Conservation (phyloP, 768 basidiomycete genomes). For the Amanita muscaria region DNA sequence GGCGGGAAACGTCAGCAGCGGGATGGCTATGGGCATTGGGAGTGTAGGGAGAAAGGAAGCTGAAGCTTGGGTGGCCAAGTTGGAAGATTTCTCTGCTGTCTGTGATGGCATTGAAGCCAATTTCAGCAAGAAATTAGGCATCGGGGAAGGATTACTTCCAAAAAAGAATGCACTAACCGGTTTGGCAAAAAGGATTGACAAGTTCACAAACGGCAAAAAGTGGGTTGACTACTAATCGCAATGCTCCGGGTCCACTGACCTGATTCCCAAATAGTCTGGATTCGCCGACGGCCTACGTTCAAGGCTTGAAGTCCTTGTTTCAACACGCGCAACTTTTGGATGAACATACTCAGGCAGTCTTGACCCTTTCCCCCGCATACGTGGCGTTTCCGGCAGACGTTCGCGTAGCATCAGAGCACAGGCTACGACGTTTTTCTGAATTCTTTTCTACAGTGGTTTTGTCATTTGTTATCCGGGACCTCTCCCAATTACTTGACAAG, state of each 20-base stretch:
- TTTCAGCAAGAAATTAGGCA: constrained; percentile 82
- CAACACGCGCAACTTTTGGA: constrained; percentile 71
- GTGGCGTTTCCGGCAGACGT: constrained; percentile 58
- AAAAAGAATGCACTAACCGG: constrained; percentile 78
- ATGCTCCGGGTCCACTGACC: background rate
- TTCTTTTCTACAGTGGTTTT: constrained; percentile 87
- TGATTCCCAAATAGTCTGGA: constrained; percentile 50
- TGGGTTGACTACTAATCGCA: constrained; percentile 20
- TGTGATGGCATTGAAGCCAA: constrained; percentile 75
- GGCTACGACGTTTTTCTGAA: constrained; percentile 76
- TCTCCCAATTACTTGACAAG: constrained; percentile 83
- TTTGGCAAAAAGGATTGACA: constrained; percentile 68
- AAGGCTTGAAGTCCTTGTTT: constrained; percentile 68
- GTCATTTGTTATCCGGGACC: constrained; percentile 83
- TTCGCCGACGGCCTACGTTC: constrained; percentile 78
- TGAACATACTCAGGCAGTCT: constrained; percentile 73
- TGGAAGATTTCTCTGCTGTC: constrained; percentile 73
- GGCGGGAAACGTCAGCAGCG: constrained; percentile 69
- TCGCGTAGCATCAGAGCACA: constrained; percentile 56
- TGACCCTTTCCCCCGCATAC: constrained; percentile 64
- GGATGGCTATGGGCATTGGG: constrained; percentile 66
- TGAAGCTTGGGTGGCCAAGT: constrained; percentile 65
- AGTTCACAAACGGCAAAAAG: constrained; percentile 87
- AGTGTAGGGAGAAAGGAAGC: constrained; percentile 71
- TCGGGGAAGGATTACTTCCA: constrained; percentile 78